Conservation (phyloP, 441 rosid species). For the Aleurites moluccanus region DNA sequence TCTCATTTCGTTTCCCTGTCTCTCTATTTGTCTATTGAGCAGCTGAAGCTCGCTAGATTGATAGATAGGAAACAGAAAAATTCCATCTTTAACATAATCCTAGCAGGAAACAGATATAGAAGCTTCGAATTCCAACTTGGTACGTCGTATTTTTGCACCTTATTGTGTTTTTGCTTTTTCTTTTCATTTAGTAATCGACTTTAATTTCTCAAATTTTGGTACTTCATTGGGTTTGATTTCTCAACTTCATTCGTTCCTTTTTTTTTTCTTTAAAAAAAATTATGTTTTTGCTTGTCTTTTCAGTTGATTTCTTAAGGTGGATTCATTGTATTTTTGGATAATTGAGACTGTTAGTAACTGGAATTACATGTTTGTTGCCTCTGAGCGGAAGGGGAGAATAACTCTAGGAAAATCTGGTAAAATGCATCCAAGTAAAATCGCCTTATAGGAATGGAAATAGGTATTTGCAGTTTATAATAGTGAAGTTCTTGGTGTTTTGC, state of each 20-base stretch:
- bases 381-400: neutral
- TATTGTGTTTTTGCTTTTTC: neutral
- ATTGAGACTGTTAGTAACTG: neutral
- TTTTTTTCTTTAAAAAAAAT: no score
- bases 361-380: neutral
- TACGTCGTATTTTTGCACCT: neutral
- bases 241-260: no score
- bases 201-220: neutral
- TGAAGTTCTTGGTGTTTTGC: neutral
- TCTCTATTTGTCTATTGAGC: neutral
- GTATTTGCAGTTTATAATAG: neutral
- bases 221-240: neutral
- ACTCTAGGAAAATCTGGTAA: neutral
- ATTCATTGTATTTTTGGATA: neutral
- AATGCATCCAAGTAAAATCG: neutral
- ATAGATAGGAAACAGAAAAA: neutral
- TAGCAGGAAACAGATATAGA: neutral
- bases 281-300: neutral
- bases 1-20: neutral
- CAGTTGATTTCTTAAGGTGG: neutral
- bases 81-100: neutral
- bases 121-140: constrained; percentile 6
- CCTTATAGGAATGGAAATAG: neutral
- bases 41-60: neutral
- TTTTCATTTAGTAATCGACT: neutral